Base-by-base conservation (phyloP, 2,329 filamentous ascomycete species). In the Alternaria panax region DNA sequence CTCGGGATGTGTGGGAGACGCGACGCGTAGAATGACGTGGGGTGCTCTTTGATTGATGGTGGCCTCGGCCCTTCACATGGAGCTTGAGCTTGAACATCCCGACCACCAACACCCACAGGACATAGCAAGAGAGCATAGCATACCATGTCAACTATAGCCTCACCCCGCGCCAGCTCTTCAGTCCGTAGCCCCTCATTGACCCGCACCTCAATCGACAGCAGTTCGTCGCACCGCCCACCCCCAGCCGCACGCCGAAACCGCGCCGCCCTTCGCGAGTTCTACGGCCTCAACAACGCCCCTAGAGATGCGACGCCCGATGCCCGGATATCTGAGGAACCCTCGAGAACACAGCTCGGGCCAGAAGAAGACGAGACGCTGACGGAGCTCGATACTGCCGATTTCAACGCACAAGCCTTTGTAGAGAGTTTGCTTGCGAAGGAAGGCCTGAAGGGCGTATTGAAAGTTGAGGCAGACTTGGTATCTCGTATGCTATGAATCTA, bases 201-300 rank as follows among this genome's bases (percentile, higher is more conserved):
- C 32, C 90, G 92, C 12, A 89, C 90, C 5, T 93, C 91, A 34
- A 83, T 92, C 89, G 59, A 85, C 32, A 67, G 68, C 40, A 59
- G 57, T 46, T 56, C 52, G 3, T 59, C 57, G 40, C 63, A 66
- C 68, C 47, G 55, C 67, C 24, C 62, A 67, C 59, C 70, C 64
- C 28, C 62, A 80, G 86, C 82, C 81, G 68, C 65, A 20, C 84
- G 86, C 57, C 85, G 90, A 62, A 96, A 96, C 80, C 91, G 94
- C 65, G 88, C 90, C 56, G 94, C 94, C 7, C 85, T 98, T 20
- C 90, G 95, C 70, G 93, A 97, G 75, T 98, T 97, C 83, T 98
- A 98, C 81, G 95, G 95, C 75, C 85, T 98, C 50, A 90, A 88
- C 66, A 76, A 77, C 20, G 70, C 83, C 3, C 74, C 70, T 45